Evolutionary conservation across 2,329 filamentous ascomycete species (phyloP).

Genomic region (Xylaria sp.): DNA sequence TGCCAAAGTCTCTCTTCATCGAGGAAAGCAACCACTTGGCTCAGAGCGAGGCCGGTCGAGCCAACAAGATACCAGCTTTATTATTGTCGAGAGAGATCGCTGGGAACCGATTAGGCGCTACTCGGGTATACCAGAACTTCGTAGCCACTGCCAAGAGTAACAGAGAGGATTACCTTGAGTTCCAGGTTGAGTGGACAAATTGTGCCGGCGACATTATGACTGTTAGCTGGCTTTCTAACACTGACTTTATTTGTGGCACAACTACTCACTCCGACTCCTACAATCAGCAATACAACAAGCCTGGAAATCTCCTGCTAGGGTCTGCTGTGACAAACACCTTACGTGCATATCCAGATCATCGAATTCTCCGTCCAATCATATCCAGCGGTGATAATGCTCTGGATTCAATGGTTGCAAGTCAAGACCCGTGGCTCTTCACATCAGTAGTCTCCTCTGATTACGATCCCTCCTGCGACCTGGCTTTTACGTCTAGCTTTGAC

Average conservation of each 20-base stretch:
- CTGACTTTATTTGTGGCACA: conserved; percentile 70
- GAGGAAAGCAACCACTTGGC: conserved; percentile 48
- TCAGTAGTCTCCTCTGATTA: conserved; percentile 72
- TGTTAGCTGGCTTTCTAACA: conserved; percentile 65
- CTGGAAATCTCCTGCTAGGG: conserved; percentile 70
- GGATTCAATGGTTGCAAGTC: conserved; percentile 66
- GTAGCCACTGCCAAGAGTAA: conserved; percentile 57
- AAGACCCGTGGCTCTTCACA: conserved; percentile 72
- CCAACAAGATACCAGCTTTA: conserved; percentile 54
- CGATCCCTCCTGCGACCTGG: conserved; percentile 57
- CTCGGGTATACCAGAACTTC: conserved; percentile 58
- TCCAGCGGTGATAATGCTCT: conserved; percentile 66
- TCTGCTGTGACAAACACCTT: conserved; percentile 59
- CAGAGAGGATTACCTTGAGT: conserved; percentile 63
- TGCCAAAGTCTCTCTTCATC: conserved; percentile 48
- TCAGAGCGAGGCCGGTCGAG: conserved; percentile 46
- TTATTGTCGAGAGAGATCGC: conserved; percentile 62
- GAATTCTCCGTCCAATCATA: conserved; percentile 65
- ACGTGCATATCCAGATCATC: conserved; percentile 66
- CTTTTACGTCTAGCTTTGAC: conserved; percentile 72
- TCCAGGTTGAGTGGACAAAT: conserved; percentile 67
- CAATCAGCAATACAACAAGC: conserved; percentile 75
- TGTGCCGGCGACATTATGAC: conserved; percentile 71
- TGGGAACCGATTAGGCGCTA: conserved; percentile 58
- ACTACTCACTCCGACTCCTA: conserved; percentile 71